These are phyloP conservation scores for Plasmodium coatneyi DNA, from an alignment of 169 alveolate species.

Conservation along the genomic window DNA sequence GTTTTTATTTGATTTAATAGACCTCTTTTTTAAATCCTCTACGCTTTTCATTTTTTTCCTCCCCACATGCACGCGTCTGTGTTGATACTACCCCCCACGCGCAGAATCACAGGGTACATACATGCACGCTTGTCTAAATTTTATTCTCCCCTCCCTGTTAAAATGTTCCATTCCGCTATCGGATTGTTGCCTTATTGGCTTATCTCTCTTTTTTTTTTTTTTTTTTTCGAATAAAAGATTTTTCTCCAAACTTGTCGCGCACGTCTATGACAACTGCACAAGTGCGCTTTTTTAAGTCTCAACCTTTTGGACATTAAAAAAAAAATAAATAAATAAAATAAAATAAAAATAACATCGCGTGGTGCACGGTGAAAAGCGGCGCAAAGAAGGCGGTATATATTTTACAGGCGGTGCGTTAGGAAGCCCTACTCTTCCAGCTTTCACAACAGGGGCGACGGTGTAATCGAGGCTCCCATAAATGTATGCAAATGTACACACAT, in stretches of 20 bases:
- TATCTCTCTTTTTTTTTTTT: background rate
- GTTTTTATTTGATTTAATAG: background rate
- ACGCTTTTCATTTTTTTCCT: background rate
- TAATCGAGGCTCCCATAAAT: background rate
- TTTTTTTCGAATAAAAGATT: background rate
- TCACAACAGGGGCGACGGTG: background rate
- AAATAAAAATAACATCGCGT: background rate
- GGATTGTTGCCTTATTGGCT: background rate
- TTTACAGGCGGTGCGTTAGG: background rate
- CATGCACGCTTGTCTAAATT: background rate
- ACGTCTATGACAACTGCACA: background rate
- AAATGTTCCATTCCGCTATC: background rate
- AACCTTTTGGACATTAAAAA: slow-evolving; percentile 18
- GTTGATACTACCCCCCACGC: background rate
- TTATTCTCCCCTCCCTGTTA: background rate
- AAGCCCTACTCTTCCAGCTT: background rate
- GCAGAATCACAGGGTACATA: background rate
- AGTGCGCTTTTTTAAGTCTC: background rate
- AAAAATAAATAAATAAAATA: background rate
- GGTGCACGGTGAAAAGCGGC: background rate
- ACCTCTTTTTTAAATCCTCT: background rate
- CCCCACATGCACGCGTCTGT: background rate
- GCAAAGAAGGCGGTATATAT: background rate
- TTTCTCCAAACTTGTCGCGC: background rate
- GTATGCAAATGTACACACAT: background rate